Evolutionary conservation across 352 stramenopile species (phyloP).

Genomic region (Globisporangium barbulae): DNA sequence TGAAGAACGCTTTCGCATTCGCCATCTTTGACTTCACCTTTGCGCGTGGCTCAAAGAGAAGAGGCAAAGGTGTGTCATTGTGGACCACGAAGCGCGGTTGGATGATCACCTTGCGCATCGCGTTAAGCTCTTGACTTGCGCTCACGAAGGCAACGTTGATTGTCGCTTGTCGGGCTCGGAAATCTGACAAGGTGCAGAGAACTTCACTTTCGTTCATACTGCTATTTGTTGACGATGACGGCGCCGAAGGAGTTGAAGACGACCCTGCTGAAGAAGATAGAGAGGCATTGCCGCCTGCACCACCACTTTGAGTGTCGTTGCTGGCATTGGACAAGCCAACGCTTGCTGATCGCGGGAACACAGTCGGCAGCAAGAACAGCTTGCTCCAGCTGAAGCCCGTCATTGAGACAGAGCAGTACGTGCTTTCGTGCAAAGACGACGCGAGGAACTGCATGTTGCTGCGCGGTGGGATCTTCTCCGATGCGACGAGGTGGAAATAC

Average conservation of each 20-base stretch:
- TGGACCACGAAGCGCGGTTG: slow-evolving; percentile 61
- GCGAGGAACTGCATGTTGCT: slow-evolving; percentile 54
- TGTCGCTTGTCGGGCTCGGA: slow-evolving; percentile 51
- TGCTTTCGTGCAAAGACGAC: slow-evolving; percentile 71
- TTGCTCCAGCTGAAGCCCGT: slow-evolving; percentile 79
- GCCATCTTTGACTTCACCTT: slow-evolving; percentile 52
- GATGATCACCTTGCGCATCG: slow-evolving; percentile 55
- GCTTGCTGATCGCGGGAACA: slow-evolving; percentile 19
- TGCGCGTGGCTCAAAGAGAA: slow-evolving; percentile 51
- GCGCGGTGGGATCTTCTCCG: slow-evolving; percentile 49
- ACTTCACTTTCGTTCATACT: slow-evolving; percentile 22
- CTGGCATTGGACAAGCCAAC: slow-evolving; percentile 10
- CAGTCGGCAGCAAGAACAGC: slow-evolving; percentile 51
- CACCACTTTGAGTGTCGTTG: slow-evolving; percentile 2
- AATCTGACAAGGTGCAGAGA: slow-evolving; percentile 54
- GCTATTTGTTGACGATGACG: slow-evolving; percentile 18
- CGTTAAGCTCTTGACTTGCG: slow-evolving; percentile 36
- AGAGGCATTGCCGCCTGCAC: background rate
- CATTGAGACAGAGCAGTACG: slow-evolving; percentile 75
- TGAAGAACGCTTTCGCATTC: slow-evolving; percentile 65
- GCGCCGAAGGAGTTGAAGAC: slow-evolving; percentile 11
- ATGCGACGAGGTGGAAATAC: slow-evolving; percentile 72
- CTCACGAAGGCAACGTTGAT: slow-evolving; percentile 64
- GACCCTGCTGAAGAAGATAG: slow-evolving; percentile 9
- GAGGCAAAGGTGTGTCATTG: slow-evolving; percentile 50